Base-by-base conservation (phyloP, 75 land plant species). In the Selaginella tamariscina region DNA sequence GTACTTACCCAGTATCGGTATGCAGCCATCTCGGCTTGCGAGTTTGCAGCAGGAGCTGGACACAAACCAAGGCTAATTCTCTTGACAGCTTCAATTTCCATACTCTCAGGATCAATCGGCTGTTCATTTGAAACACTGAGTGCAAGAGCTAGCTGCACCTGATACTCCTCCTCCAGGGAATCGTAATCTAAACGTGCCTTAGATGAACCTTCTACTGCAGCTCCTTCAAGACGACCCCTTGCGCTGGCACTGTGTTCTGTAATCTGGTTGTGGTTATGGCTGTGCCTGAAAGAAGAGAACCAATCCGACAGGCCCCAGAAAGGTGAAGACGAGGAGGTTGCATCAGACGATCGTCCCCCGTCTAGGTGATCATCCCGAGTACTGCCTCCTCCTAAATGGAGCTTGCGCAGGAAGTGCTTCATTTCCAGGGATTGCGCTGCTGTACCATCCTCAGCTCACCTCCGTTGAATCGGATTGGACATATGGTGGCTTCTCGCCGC, bases 131-230 rank as follows among this genome's bases (percentile, higher is more conserved):
- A 80, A 1, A 83, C 86, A 68, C 93, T 88, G 73, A 83, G 66
- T 67, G 85, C 93, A 72, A 86, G 33, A 54, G 93, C 93, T 69
- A 88, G n/a, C 70, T 83, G 86, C 68, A 88, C 77, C 71, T 86
- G 89, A 68, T 79, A 81, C 74, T 88, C 93, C 74, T 88, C 90
- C 33, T 85, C 86, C 32, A 72, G 49, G 15, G 49, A 39, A 5
- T 15, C 49, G 15, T 39, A 39, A 39, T 15, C 11, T 5, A 39
- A 39, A 39, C 49, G 49, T 39, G 49, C 49, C 15, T 39, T 5
- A 5, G 49, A 39, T 15, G 49, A 39, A 5, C 11, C 11, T 15
- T 5, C 15, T 39, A 39, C 49, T 39, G 49, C 49, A 15, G 49
- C 15, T 5, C 49, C 49, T 39, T 39, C 49, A 5, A 39, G 11